Conservation (phyloP, 2,329 filamentous ascomycete species). For the Colletotrichum phormii region DNA sequence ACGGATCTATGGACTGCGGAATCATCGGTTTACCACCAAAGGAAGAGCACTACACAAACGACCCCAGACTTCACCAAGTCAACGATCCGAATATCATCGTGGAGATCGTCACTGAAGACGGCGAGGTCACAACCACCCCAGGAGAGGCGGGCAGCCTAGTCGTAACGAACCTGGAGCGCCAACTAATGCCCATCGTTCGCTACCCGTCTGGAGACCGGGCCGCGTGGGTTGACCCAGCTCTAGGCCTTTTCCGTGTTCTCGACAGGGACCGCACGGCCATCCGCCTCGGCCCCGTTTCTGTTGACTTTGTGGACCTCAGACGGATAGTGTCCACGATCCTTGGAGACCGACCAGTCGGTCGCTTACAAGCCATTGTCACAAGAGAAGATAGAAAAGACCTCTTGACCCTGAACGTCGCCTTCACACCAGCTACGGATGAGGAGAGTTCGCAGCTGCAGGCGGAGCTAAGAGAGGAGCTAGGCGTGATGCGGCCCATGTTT, state of each 20-base stretch:
- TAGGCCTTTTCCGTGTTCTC: conserved; percentile 30
- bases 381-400: conserved; percentile 24
- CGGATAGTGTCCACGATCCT: conserved; percentile 20
- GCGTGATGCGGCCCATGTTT: conserved; percentile 28
- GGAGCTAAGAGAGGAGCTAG: conserved; percentile 9
- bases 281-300: conserved; percentile 28
- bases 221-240: conserved; percentile 23
- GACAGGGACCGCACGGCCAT: conserved; percentile 33
- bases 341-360: conserved; percentile 3
- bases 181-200: conserved; percentile 31
- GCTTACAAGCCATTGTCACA: conserved; percentile 23
- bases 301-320: conserved; percentile 29
- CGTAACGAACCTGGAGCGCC: conserved; percentile 28
- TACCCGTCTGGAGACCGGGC: conserved; percentile 32
- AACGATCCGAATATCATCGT: conserved; percentile 28
- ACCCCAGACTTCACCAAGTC: conserved; percentile 26
- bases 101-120: conserved; percentile 27
- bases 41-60: conserved; percentile 14
- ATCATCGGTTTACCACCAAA: conserved; percentile 27
- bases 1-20: conserved; percentile 32
- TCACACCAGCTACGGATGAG: background rate
- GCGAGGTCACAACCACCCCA: background rate
- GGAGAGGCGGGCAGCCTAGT: conserved; percentile 25
- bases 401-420: conserved; percentile 18
- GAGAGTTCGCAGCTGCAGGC: conserved; percentile 15